Evolutionary conservation across 179 eudicot genomes (phyloP), one percentile per base, ranked within the genome.

Genomic region (Nepenthes alata): DNA sequence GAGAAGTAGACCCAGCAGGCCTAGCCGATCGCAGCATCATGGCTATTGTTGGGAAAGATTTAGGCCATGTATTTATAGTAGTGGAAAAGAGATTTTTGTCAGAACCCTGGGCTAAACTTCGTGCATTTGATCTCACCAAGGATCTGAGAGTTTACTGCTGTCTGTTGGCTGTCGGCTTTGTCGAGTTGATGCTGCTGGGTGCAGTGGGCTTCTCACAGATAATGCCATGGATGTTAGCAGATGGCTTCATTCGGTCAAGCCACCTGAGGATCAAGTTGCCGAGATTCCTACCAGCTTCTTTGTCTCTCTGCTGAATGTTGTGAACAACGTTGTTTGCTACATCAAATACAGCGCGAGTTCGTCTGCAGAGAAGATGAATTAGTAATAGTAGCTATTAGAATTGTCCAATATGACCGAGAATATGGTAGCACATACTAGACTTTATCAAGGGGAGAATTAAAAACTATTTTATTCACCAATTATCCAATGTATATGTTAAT

Each of bases 181-280:
- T 69, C 35, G 67, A 36, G 47, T 68, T 69, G 9, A 62, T 44
- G 55, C 65, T 75, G 38, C 61, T 71, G 38, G 60, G 63, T 49
- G 70, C 63, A 35, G 74, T 72, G 15, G 58, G 72, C 58, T 69
- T 66, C 60, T 67, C 76, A 0, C 25, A 55, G 13, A 69, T 51
- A 13, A 65, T 48, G 9, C 77, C 77, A 63, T 85, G 77, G 51
- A 90, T 87, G 59, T 90, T 80, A 62, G 95, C 95, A 2, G 89
- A 78, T 41, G 95, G 97, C 72, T 90, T 90, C 68, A 79, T 71
- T 52, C 52, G 73, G 77, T 87, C 85, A 2, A 87, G 88, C 74
- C 82, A 75, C 55, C 88, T 74, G 57, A 87, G 93, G 60, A 90
- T 85, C 81, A 93, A 66, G 71, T 83, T 87, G 2, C 93, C 93